phyloP scores from a whole-genome alignment of 495 filamentous ascomycete genomes.

The Aspergillus panamensis region DNA sequence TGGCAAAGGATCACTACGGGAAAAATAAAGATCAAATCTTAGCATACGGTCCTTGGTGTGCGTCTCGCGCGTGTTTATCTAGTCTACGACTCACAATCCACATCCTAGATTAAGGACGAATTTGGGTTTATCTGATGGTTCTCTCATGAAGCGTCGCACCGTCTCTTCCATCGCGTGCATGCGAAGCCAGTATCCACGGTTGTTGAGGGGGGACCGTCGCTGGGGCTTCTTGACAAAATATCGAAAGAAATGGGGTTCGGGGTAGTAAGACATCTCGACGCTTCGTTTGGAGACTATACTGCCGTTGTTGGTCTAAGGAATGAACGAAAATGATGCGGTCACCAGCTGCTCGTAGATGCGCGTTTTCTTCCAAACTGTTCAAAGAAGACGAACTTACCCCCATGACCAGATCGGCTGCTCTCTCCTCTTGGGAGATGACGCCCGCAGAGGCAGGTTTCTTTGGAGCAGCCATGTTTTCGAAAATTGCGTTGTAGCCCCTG shows the following conservation, averaged over 20 bases:
- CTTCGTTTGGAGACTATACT: constrained; percentile 88
- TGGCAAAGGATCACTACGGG: constrained; percentile 77
- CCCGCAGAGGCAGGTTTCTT: constrained; percentile 21
- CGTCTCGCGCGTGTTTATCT: background rate
- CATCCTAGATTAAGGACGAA: constrained; percentile 84
- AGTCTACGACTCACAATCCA: constrained; percentile 69
- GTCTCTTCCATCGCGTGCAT: constrained; percentile 75
- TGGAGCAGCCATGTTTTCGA: constrained; percentile 11
- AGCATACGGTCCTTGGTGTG: constrained; percentile 20
- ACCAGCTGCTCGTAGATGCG: background rate
- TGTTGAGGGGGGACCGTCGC: constrained; percentile 77
- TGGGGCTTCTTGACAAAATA: constrained; percentile 83
- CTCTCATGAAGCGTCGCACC: constrained; percentile 65
- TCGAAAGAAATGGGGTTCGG: constrained; percentile 76
- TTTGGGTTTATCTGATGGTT: constrained; percentile 57
- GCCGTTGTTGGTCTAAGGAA: constrained; percentile 74
- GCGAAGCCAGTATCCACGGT: constrained; percentile 82
- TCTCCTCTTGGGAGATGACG: constrained; percentile 32
- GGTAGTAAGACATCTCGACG: constrained; percentile 78
- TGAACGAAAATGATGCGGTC: background rate
- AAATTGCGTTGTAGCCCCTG: too few species aligned
- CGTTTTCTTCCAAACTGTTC: background rate
- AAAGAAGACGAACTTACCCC: constrained; percentile 45
- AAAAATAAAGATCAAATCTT: constrained; percentile 15
- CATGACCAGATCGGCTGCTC: constrained; percentile 67